Base-by-base conservation (phyloP, 768 basidiomycete genomes). In the Rhizopogon salebrosus region DNA sequence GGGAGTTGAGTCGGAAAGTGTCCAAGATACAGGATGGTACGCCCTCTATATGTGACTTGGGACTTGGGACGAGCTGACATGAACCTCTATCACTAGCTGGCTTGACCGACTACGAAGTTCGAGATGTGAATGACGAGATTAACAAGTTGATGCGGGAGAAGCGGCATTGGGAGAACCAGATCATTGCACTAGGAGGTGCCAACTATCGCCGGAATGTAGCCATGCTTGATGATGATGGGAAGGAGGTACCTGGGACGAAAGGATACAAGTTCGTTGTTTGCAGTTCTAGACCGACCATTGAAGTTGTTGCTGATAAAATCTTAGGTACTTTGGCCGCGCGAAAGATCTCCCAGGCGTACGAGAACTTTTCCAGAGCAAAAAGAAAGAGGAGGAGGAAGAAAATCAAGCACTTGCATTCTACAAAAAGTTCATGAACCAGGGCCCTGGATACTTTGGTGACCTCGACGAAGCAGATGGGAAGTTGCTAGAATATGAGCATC, bases 121-220 rank as follows among this genome's bases (percentile, higher is more conserved):
- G 95, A 26, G 95, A 98, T 66, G 20, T 46, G 39, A 99, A 99
- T 65, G 95, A 98, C 67, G 94, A 98, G 63, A 99, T 99, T 58
- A 99, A 98, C 76, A 91, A 87, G 64, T 74, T 97, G 13, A 74
- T 99, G 78, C 80, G 95, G 31, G 95, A 99, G 72, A 98, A 98
- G 68, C 72, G 88, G 39, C 95, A 98, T 69, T 98, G 93, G 92
- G 95, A 98, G 73, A 95, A 94, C 60, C 95, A 97, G 67, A 97
- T 98, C 48, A 87, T 98, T n/a, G 85, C 86, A 6, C 75, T 98
- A 1, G 95, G 95, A 41, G 95, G 95, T 57, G 95, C 95, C 20
- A 99, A 98, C 65, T 98, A 98, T 67, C 78, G 92, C 62, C 76
- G 95, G 48, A 97, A 93, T 64, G 89, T 94, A 11, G 86, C 92